Evolutionary conservation across 2,329 filamentous ascomycete genomes (phyloP).

Genomic region (Exophiala xenobiotica): DNA sequence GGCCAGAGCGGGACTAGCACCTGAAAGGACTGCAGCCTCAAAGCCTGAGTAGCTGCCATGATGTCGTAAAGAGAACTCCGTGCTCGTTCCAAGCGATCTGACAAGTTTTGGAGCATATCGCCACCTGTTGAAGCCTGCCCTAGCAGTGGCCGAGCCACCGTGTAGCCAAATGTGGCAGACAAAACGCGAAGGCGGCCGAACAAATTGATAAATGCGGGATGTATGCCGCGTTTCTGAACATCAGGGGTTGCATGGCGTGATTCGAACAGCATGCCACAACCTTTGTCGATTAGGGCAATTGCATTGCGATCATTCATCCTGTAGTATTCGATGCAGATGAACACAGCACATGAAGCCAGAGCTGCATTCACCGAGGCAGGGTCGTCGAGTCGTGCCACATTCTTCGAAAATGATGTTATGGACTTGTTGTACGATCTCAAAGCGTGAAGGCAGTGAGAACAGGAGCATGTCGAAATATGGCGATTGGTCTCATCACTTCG

Average conservation of each 20-base stretch:
- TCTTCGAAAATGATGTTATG: constrained; percentile 2
- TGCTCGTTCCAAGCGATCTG: not conserved
- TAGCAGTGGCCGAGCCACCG: not conserved
- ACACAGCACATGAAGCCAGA: constrained; percentile 5
- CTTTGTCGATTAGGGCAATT: constrained; percentile 6
- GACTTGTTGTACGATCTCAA: constrained; percentile 15
- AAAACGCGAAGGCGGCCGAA: constrained; percentile 7
- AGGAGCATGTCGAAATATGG: constrained; percentile 3
- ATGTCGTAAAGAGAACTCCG: constrained; percentile 4
- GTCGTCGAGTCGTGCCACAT: not conserved
- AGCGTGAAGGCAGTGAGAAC: constrained; percentile 4
- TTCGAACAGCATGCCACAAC: constrained; percentile 6
- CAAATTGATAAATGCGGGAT: constrained; percentile 1
- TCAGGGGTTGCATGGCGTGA: not conserved
- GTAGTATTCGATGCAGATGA: constrained; percentile 11
- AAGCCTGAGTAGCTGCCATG: constrained; percentile 1
- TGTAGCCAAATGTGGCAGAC: constrained; percentile 4
- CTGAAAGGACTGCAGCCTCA: not conserved
- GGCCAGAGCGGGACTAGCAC: not conserved
- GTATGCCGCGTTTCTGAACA: not conserved
- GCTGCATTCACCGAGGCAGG: constrained; percentile 2
- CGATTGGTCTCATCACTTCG: not conserved
- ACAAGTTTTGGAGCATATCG: not conserved
- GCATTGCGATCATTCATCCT: constrained; percentile 8
- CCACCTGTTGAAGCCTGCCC: not conserved